These are phyloP conservation scores for Dysphania ambrosioides DNA, from an alignment of 148 eudicot genomes.

Conservation along the genomic window DNA sequence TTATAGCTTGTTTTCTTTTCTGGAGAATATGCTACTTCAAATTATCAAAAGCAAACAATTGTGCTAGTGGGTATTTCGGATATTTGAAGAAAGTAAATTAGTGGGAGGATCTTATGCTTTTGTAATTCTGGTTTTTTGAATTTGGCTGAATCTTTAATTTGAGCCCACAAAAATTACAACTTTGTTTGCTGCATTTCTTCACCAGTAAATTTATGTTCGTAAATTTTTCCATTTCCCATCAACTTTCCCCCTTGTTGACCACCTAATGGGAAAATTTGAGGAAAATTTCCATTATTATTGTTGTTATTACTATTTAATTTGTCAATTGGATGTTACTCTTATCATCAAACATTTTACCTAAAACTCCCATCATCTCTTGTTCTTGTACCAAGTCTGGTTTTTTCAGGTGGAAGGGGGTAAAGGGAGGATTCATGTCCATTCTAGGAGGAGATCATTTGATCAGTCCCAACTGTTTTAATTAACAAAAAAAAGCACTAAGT, in stretches of 20 bases:
- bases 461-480: no score
- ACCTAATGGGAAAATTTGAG: not conserved
- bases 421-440: no score
- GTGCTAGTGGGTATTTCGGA: not conserved
- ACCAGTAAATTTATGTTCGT: not conserved
- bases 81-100: not conserved
- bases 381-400: not conserved
- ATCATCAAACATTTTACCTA: not conserved
- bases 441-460: no score
- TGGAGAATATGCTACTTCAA: not conserved
- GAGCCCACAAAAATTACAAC: slow-evolving; percentile 9
- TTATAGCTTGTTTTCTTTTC: not conserved
- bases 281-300: not conserved
- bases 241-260: not conserved
- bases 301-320: no score
- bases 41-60: not conserved
- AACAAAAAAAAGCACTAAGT: no score
- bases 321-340: not conserved
- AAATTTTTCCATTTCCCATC: not conserved
- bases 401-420: no score
- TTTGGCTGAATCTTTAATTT: not conserved
- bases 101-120: not conserved
- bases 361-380: not conserved
- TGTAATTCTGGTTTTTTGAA: not conserved
- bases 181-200: not conserved